phyloP scores from a whole-genome alignment of 768 basidiomycete species.

The Macrocybe gigantea region DNA sequence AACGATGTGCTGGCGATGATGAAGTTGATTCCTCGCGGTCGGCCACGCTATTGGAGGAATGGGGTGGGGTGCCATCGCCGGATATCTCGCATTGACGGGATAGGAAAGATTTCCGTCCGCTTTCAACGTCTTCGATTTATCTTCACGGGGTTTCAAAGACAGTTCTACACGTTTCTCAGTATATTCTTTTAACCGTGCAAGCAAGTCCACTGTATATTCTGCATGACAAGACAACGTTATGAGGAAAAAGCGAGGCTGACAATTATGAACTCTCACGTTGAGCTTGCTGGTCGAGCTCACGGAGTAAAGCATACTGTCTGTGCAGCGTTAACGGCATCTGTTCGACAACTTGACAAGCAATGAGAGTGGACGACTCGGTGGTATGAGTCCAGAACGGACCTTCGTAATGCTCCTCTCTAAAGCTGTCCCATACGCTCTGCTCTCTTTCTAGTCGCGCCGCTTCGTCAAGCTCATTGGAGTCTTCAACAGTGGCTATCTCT shows the following conservation, averaged over 20 bases:
- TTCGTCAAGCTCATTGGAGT: slow-evolving; percentile 18
- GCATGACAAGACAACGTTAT: slow-evolving; percentile 1
- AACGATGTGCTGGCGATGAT: too few species aligned
- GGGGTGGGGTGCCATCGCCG: not conserved
- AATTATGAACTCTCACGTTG: too few species aligned
- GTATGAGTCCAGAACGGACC: slow-evolving; percentile 30
- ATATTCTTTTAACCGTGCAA: slow-evolving; percentile 44
- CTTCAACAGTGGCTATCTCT: slow-evolving; percentile 3
- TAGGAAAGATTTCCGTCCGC: slow-evolving; percentile 1
- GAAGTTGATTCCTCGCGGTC: too few species aligned
- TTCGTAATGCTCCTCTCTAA: slow-evolving; percentile 79
- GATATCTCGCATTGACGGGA: not conserved
- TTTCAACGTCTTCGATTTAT: not conserved
- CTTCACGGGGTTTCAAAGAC: not conserved
- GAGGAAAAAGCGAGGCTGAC: slow-evolving; percentile 7
- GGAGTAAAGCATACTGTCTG: slow-evolving; percentile 62
- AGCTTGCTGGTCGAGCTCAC: slow-evolving; percentile 67
- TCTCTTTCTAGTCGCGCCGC: slow-evolving; percentile 39
- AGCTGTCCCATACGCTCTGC: slow-evolving; percentile 63
- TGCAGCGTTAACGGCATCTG: slow-evolving; percentile 73
- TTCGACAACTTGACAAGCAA: slow-evolving; percentile 51
- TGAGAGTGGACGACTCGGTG: not conserved
- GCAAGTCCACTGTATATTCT: slow-evolving; percentile 36
- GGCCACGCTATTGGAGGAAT: not conserved
- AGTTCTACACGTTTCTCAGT: slow-evolving; percentile 22